Evolutionary conservation across 2,329 filamentous ascomycete genomes (phyloP).

Genomic region (Scytalidium sp.): DNA sequence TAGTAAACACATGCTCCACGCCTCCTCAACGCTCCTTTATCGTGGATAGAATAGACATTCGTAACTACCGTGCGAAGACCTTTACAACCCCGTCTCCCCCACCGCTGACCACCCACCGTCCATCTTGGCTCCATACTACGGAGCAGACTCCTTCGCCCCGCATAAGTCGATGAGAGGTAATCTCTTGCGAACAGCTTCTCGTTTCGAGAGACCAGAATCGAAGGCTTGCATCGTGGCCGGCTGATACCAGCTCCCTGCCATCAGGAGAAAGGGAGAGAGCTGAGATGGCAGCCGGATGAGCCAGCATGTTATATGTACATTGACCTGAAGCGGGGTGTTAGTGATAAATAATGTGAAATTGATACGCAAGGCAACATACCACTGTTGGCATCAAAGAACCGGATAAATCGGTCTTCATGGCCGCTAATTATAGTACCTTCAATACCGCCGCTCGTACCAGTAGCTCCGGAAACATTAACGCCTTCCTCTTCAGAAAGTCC

Average conservation of each 20-base stretch:
- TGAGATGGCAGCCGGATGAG: slow-evolving; percentile 90
- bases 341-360: neutral
- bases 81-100: slow-evolving; percentile 96
- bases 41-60: too few species aligned
- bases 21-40: too few species aligned
- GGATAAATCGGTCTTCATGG: slow-evolving; percentile 92
- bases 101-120: slow-evolving; percentile 88
- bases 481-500: slow-evolving; percentile 71
- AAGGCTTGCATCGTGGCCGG: slow-evolving; percentile 91
- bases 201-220: slow-evolving; percentile 98
- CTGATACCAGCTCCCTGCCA: slow-evolving; percentile 89
- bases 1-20: neutral
- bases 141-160: slow-evolving; percentile 92
- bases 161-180: slow-evolving; percentile 91
- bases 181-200: slow-evolving; percentile 90
- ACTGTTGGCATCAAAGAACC: slow-evolving; percentile 98
- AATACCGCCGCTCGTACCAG: slow-evolving; percentile 72
- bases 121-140: slow-evolving; percentile 94
- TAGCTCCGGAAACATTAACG: slow-evolving; percentile 74
- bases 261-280: slow-evolving; percentile 89
- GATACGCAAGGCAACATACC: slow-evolving; percentile 58
- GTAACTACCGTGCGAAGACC: slow-evolving; percentile 63
- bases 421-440: slow-evolving; percentile 95
- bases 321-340: slow-evolving; percentile 64
- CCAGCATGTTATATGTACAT: slow-evolving; percentile 99